Base-by-base conservation (phyloP, 306 rosid genomes). In the Vachellia pachyceras region DNA sequence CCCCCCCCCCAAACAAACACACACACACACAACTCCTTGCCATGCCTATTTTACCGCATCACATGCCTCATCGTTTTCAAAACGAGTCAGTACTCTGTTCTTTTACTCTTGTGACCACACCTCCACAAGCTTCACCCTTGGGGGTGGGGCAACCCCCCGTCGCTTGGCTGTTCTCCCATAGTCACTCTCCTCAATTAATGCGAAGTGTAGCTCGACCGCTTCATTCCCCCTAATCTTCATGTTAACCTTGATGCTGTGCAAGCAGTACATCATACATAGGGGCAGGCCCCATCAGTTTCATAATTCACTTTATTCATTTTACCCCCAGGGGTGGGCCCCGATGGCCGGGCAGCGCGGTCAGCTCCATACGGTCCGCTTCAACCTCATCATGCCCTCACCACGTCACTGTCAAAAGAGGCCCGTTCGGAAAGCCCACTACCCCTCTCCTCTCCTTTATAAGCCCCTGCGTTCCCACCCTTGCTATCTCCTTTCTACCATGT, bases 301-400 rank as follows among this genome's bases (percentile, higher is more conserved):
- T 25, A 1, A 23, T 10, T 66, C 20, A 68, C 73, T 68, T n/a
- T 41, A n/a, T 41, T 66, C 46, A 4, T 29, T 77, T 65, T 61
- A 10, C 5, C 57, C 33, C 17, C 14, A 20, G 7, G 23, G 37
- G 55, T 40, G 75, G 75, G 58, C 57, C 66, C 54, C 13, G 50
- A 64, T 44, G 73, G 79, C 60, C 65, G 75, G 85, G 75, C 79
- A 52, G 67, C 61, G 4, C 60, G 76, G 83, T 75, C 83, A 69
- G 44, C 10, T 10, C 11, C 22, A 25, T 6, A 40, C 14, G 49
- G 77, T 63, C 88, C 84, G 75, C 71, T 82, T 22, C 78, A 72
- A 86, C 77, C 77, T 87, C 79, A 83, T 86, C 83, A 83, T 89
- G 92, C 94, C 90, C 82, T 68, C 85, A 83, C 85, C 83, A 68